These are phyloP conservation scores for Leccinum fuscescens DNA, from an alignment of 1,284 basidiomycete genomes.

Conservation along the genomic window DNA sequence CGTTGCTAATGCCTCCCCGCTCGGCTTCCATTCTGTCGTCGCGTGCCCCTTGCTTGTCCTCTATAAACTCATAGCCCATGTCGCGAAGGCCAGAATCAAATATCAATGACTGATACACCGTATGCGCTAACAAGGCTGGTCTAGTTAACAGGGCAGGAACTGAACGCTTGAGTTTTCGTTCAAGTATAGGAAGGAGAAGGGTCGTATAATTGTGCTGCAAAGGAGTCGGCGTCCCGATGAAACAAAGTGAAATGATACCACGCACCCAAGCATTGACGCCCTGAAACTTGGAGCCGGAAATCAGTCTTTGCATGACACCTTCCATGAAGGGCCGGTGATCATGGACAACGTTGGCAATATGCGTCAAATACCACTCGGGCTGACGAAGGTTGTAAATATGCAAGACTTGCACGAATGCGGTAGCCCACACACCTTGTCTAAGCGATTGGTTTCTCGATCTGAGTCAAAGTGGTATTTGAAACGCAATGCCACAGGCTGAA, in stretches of 20 bases:
- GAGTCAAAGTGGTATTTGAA: conserved; percentile 98
- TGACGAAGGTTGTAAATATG: conserved; percentile 31
- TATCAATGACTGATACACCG: conserved; percentile 86
- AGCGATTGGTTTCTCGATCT: conserved; percentile 80
- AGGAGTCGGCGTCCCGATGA: conserved; percentile 8
- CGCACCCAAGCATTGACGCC: conserved; percentile 74
- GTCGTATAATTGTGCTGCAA: conserved; percentile 73
- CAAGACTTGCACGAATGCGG: neutral
- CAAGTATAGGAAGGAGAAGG: conserved; percentile 68
- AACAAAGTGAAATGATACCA: conserved; percentile 8
- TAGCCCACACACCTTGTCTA: conserved; percentile 74
- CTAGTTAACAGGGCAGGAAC: conserved; percentile 75
- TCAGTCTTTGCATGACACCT: conserved; percentile 69
- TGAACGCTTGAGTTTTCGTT: conserved; percentile 71
- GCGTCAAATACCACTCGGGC: conserved; percentile 98
- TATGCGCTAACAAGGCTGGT: conserved; percentile 89
- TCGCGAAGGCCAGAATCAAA: conserved; percentile 87
- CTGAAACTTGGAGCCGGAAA: conserved; percentile 61
- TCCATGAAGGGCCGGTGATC: conserved; percentile 82
- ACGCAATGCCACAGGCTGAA: conserved; percentile 80
- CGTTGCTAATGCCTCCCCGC: conserved; percentile 78
- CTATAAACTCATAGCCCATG: conserved; percentile 61
- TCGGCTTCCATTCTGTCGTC: conserved; percentile 30
- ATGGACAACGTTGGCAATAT: conserved; percentile 81
- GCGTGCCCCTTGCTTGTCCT: conserved; percentile 43